These are phyloP conservation scores for Solanum commersonii DNA, from an alignment of 257 asterid species.

Conservation along the genomic window DNA sequence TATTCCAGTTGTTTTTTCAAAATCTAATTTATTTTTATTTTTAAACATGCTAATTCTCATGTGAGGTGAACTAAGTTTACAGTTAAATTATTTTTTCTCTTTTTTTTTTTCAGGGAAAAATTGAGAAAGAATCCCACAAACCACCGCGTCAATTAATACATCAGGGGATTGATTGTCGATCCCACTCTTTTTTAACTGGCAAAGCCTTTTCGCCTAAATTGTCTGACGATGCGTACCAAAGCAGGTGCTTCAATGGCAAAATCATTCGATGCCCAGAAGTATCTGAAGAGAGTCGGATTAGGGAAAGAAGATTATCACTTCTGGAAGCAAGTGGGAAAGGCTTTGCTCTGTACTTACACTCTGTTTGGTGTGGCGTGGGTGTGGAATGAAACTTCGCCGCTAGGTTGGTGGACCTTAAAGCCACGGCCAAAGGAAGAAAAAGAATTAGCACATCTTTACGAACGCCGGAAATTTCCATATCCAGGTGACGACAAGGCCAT, in stretches of 20 bases:
- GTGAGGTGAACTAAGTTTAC: too few species aligned
- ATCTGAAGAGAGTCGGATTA: slow-evolving; percentile 50
- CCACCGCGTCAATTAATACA: neutral
- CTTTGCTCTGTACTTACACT: slow-evolving; percentile 63
- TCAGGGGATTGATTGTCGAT: neutral
- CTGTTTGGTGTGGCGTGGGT: slow-evolving; percentile 67
- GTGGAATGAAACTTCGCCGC: slow-evolving; percentile 77
- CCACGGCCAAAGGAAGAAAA: slow-evolving; percentile 82
- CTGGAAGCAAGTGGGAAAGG: slow-evolving; percentile 88
- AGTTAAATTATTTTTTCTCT: too few species aligned
- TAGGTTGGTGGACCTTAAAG: slow-evolving; percentile 92
- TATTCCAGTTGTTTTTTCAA: too few species aligned
- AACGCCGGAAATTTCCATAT: slow-evolving; percentile 68
- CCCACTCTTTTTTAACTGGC: neutral
- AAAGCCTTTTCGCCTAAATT: neutral
- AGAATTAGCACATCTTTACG: slow-evolving; percentile 77
- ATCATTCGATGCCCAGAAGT: slow-evolving; percentile 47
- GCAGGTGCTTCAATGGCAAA: slow-evolving; percentile 11
- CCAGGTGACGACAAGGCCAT: slow-evolving; percentile 88
- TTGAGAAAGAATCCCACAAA: neutral
- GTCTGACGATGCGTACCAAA: neutral
- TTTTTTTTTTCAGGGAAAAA: too few species aligned
- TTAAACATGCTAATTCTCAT: too few species aligned
- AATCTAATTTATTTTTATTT: too few species aligned
- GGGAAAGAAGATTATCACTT: slow-evolving; percentile 87